These are phyloP conservation scores for Arxiozyma slooffiae DNA, from an alignment of 1,139 yeast genomes.

Conservation along the genomic window DNA sequence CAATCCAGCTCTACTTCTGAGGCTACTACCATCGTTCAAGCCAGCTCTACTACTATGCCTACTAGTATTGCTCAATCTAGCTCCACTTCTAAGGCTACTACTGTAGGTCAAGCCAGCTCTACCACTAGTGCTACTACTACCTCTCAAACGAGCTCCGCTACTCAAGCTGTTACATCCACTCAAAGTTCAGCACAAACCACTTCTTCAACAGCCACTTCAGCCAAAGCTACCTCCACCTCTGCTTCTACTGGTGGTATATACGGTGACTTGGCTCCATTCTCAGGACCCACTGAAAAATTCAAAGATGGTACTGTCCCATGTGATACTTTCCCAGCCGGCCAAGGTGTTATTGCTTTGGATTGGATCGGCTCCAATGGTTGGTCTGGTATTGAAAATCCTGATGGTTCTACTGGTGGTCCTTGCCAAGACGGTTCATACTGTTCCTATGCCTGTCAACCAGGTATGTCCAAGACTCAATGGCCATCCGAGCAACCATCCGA, in stretches of 20 bases:
- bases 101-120: no score
- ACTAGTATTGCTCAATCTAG: slow-evolving; percentile 20
- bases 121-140: slow-evolving; percentile 22
- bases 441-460: slow-evolving; percentile 80
- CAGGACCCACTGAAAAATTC: slow-evolving; percentile 45
- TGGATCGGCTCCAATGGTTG: slow-evolving; percentile 60
- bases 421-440: slow-evolving; percentile 73
- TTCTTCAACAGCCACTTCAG: slow-evolving; percentile 24
- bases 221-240: slow-evolving; percentile 32
- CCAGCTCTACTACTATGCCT: slow-evolving; percentile 7
- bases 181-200: slow-evolving; percentile 25
- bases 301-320: slow-evolving; percentile 57
- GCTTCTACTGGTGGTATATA: slow-evolving; percentile 33
- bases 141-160: slow-evolving; percentile 19
- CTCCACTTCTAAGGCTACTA: slow-evolving; percentile 19
- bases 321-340: slow-evolving; percentile 55
- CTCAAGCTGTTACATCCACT: slow-evolving; percentile 17
- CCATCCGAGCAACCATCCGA: slow-evolving; percentile 59
- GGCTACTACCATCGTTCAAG: slow-evolving; percentile 18
- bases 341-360: slow-evolving; percentile 59
- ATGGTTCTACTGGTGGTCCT: slow-evolving; percentile 51
- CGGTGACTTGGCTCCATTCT: slow-evolving; percentile 50
- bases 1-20: no score
- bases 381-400: slow-evolving; percentile 58
- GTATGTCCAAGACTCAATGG: slow-evolving; percentile 89